phyloP scores from a whole-genome alignment of 2,329 filamentous ascomycete species.

The Diaporthe sp. region DNA sequence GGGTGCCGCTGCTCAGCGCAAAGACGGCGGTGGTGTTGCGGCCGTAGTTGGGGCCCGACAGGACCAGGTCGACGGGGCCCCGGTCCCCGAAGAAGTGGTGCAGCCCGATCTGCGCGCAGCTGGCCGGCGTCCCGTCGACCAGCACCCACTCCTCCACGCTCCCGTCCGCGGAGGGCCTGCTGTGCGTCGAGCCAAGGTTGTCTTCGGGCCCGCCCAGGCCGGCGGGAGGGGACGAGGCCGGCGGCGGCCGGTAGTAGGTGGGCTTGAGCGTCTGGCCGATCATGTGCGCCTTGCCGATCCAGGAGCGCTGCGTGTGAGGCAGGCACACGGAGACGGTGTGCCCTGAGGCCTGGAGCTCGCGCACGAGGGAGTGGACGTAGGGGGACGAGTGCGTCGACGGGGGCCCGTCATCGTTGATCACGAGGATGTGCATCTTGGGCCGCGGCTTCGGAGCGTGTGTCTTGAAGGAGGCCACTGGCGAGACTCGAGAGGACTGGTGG shows the following conservation, averaged over 20 bases:
- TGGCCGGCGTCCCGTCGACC: conserved; percentile 84
- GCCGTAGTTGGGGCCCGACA: conserved; percentile 86
- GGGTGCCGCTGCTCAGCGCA: conserved; percentile 80
- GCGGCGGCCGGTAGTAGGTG: conserved; percentile 79
- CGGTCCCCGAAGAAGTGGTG: conserved; percentile 82
- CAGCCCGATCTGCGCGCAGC: conserved; percentile 84
- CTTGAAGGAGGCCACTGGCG: not conserved
- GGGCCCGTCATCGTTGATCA: conserved; percentile 86
- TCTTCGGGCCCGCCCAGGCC: conserved; percentile 61
- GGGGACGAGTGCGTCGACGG: conserved; percentile 83
- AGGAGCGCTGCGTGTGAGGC: conserved; percentile 91
- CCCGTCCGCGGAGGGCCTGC: conserved; percentile 63
- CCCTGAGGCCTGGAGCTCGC: conserved; percentile 78
- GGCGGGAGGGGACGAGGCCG: conserved; percentile 50
- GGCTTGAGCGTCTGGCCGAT: conserved; percentile 90
- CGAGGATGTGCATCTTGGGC: conserved; percentile 70
- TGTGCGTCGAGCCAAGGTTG: conserved; percentile 76
- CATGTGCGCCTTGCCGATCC: conserved; percentile 98
- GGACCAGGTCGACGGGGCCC: conserved; percentile 80
- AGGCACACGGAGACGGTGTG: conserved; percentile 93
- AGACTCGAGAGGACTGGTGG: not conserved
- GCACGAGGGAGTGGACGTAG: conserved; percentile 81
- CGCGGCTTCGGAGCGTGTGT: not conserved
- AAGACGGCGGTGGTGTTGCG: conserved; percentile 86
- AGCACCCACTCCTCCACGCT: conserved; percentile 83